Base-by-base conservation (phyloP, 2,329 filamentous ascomycete species). In the Sporothrix humicola region DNA sequence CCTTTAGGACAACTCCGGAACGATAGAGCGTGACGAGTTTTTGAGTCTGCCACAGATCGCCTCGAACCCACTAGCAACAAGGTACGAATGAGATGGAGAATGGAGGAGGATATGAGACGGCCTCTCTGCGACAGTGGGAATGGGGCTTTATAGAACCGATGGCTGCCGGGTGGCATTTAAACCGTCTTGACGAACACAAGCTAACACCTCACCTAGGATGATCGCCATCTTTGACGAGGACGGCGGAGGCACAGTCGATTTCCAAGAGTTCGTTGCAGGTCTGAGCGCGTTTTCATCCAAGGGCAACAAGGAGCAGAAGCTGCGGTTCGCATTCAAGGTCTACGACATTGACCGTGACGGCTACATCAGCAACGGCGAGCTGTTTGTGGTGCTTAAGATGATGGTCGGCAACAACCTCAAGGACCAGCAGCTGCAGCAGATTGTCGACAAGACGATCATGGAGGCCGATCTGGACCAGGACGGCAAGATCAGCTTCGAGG, bases 381-480 rank as follows among this genome's bases (percentile, higher is more conserved):
- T 99, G 70, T 99, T 98, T 83, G 98, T 99, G 80, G 96, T 99
- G 80, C 88, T 99, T 80, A 99, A 99, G 92, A 99, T 99, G 96
- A 99, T 99, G 96, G 96, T 99, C 70, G 96, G 96, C 74, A 98
- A 93, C 86, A 99, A 99, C 83, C 86, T 99, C 80, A 99, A 99
- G 88, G 96, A 99, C 83, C 94, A 98, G 84, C 96, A 99, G 85
- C 85, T 99, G 82, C 96, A 99, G 86, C 96, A 95, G 89, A 99
- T 99, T 82, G 96, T 99, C 78, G 96, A 99, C 86, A 99, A 99
- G 90, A 99, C 96, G 74, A 98, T 99, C 82, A 98, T 98, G 96
- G 96, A 99, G 86, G 96, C 96, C 68, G 96, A 99, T 83, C 88
- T 95, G 78, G 96, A 99, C 83, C 91, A 91, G 75, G 96, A 99